Percentiles rank a stretch among this genome's conserved stretches.
Evolutionary conservation across 2,329 filamentous ascomycete genomes (phyloP).

Genomic region (Hortaea sp.): DNA sequence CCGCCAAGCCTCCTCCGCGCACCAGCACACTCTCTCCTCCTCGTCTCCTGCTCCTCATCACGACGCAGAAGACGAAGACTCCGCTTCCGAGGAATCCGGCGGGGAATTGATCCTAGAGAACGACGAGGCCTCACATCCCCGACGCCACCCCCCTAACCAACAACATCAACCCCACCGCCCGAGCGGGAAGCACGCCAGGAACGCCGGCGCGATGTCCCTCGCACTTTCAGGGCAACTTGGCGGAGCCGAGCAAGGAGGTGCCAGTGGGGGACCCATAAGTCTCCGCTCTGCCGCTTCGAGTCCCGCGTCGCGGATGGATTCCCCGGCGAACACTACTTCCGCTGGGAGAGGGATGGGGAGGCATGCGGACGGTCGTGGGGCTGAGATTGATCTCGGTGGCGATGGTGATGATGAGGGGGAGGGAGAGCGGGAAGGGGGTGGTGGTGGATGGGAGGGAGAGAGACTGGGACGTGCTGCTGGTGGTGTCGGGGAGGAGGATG

Average conservation of each 20-base stretch:
- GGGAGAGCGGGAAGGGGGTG: neutral
- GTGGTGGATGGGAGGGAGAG: no score
- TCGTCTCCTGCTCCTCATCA: no score
- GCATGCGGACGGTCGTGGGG: constrained; percentile 1
- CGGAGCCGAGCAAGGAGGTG: no score
- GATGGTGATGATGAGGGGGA: constrained; percentile 8
- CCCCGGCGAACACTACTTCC: constrained; percentile 4
- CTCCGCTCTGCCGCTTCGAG: constrained; percentile 34
- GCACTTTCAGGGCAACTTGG: constrained; percentile 21
- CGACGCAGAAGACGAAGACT: neutral
- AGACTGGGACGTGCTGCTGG: constrained; percentile 2
- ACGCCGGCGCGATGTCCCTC: constrained; percentile 16
- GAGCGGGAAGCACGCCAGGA: no score
- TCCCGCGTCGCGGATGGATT: constrained; percentile 12
- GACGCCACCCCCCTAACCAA: no score
- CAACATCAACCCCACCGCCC: no score
- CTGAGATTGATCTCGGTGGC: constrained; percentile 22
- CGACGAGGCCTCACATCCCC: no score
- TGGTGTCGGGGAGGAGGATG: constrained; percentile 16
- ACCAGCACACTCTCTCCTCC: no score
- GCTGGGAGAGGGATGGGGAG: no score
- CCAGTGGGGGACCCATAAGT: constrained; percentile 34
- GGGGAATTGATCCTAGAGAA: constrained; percentile 27
- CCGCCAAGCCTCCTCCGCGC: constrained; percentile 19
- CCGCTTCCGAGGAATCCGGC: constrained; percentile 17